These are phyloP conservation scores for Pythium dissotocum DNA, from an alignment of 352 stramenopile species.

Conservation along the genomic window DNA sequence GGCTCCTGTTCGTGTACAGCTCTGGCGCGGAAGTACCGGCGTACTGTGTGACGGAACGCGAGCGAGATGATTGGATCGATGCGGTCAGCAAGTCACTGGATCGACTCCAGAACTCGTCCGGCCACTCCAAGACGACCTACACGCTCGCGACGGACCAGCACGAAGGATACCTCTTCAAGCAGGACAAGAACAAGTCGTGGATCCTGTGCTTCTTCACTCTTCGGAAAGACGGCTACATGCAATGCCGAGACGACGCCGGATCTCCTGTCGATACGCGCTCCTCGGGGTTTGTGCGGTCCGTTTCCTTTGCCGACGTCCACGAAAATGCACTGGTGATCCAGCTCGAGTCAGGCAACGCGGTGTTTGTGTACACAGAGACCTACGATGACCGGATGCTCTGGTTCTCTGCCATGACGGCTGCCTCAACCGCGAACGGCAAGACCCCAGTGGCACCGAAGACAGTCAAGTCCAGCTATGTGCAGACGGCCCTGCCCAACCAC, in stretches of 20 bases:
- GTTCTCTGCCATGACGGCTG: conserved; percentile 71
- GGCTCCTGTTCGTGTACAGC: conserved; percentile 55
- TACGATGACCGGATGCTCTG: conserved; percentile 86
- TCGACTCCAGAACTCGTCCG: conserved; percentile 45
- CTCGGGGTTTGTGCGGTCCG: conserved; percentile 68
- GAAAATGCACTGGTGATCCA: conserved; percentile 72
- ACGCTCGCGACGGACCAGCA: conserved; percentile 64
- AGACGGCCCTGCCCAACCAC: conserved; percentile 70
- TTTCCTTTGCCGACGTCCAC: conserved; percentile 73
- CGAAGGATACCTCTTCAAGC: conserved; percentile 67
- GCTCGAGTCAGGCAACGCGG: conserved; percentile 52
- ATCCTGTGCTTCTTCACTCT: conserved; percentile 61
- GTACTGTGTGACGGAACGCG: conserved; percentile 43
- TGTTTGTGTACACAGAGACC: conserved; percentile 78
- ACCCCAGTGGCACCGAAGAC: conserved; percentile 36
- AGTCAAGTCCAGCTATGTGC: conserved; percentile 78
- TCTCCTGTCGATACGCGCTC: conserved; percentile 40
- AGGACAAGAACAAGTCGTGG: conserved; percentile 62
- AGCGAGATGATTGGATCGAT: conserved; percentile 55
- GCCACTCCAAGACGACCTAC: conserved; percentile 72
- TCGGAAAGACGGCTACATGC: conserved; percentile 71
- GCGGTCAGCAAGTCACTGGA: conserved; percentile 58
- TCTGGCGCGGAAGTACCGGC: conserved; percentile 46
- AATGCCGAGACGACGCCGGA: conserved; percentile 58
- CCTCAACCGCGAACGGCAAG: conserved; percentile 53